Evolutionary conservation across 257 asterid genomes (phyloP).

Genomic region (Solanum arcanum): DNA sequence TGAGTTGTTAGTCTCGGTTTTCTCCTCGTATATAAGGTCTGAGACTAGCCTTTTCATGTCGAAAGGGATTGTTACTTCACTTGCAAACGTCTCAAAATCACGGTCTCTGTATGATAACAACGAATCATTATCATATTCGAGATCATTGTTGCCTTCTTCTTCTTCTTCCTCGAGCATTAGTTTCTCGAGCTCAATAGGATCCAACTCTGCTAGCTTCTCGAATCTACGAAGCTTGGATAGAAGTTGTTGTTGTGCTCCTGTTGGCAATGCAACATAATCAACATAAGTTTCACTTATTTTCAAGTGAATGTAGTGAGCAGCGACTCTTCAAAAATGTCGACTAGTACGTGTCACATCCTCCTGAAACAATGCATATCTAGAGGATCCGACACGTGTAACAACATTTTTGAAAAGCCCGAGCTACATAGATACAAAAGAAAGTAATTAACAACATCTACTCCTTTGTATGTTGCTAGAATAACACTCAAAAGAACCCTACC

Average conservation of each 20-base stretch:
- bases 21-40: constrained; percentile 43
- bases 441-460: neutral
- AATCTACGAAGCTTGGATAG: constrained; percentile 60
- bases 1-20: neutral
- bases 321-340: neutral
- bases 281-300: neutral
- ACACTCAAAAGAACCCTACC: neutral
- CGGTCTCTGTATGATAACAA: constrained; percentile 6
- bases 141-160: constrained; percentile 5
- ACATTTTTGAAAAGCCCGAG: neutral
- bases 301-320: neutral
- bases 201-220: constrained; percentile 66
- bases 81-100: constrained; percentile 9
- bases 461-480: neutral
- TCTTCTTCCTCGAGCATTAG: constrained; percentile 34
- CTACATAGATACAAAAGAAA: neutral
- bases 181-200: constrained; percentile 75
- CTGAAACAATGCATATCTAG: neutral
- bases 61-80: constrained; percentile 18
- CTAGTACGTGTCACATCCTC: neutral
- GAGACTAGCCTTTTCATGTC: constrained; percentile 53
- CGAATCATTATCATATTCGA: constrained; percentile 2
- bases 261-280: neutral
- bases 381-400: neutral
- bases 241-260: constrained; percentile 79